phyloP scores from a whole-genome alignment of 495 filamentous ascomycete genomes.

The Aspergillus leporis region DNA sequence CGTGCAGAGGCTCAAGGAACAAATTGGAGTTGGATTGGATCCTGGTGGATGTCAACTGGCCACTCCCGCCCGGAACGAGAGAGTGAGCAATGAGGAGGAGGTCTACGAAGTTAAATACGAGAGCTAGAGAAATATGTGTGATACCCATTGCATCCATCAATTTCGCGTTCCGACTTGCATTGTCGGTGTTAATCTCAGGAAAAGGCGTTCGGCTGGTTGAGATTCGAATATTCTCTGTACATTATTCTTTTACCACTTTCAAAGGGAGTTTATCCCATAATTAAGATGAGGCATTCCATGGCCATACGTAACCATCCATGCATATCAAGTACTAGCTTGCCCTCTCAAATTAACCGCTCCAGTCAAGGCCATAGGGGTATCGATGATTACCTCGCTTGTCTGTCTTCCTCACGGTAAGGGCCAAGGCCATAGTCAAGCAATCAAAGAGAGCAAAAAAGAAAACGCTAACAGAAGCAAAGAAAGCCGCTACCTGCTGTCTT shows the following conservation, averaged over 20 bases:
- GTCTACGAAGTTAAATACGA: slow-evolving; percentile 35
- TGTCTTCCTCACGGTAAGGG: background rate
- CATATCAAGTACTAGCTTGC: background rate
- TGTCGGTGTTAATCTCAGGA: background rate
- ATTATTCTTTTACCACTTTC: background rate
- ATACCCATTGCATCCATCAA: background rate
- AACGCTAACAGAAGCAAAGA: background rate
- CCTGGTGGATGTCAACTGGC: slow-evolving; percentile 39
- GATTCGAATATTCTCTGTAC: background rate
- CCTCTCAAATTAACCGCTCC: background rate
- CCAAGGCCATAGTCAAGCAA: background rate
- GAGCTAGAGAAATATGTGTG: slow-evolving; percentile 3
- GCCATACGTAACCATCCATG: background rate
- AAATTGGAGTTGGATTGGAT: slow-evolving; percentile 50
- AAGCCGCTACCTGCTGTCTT: slow-evolving; percentile 14
- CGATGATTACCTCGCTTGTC: background rate
- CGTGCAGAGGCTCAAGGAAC: slow-evolving; percentile 45
- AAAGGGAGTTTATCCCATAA: background rate
- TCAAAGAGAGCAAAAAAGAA: background rate
- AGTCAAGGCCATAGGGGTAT: background rate
- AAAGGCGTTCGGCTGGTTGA: background rate
- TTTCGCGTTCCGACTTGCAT: background rate
- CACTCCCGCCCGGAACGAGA: slow-evolving; percentile 19
- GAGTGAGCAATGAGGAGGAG: slow-evolving; percentile 46
- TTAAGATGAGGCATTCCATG: background rate